These are phyloP conservation scores for Thelonectria blattea DNA, from an alignment of 2,329 filamentous ascomycete species.

Conservation along the genomic window DNA sequence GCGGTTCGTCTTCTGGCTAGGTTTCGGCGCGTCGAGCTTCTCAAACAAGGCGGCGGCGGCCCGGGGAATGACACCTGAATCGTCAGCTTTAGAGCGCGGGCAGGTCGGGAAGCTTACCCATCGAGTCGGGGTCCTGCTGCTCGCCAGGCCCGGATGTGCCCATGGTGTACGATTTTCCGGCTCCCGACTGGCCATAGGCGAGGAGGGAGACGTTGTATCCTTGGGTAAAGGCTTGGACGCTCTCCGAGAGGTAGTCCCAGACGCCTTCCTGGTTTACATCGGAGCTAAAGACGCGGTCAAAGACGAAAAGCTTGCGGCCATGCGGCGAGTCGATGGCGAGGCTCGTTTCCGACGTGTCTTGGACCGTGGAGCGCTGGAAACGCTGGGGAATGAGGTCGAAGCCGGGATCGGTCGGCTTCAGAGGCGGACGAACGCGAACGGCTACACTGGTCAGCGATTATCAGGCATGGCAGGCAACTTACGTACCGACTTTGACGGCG, in stretches of 20 bases:
- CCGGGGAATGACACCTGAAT: conserved; percentile 87
- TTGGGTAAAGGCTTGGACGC: conserved; percentile 86
- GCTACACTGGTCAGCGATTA: conserved; percentile 59
- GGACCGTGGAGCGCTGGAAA: conserved; percentile 91
- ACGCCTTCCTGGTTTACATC: conserved; percentile 85
- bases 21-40: conserved; percentile 69
- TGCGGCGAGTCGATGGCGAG: conserved; percentile 89
- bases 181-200: conserved; percentile 96
- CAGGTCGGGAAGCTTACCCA: conserved; percentile 67
- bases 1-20: conserved; percentile 57
- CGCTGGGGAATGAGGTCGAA: conserved; percentile 95
- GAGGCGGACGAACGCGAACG: conserved; percentile 88
- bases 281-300: conserved; percentile 90
- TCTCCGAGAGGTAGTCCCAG: conserved; percentile 93
- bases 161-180: conserved; percentile 99
- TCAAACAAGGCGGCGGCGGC: conserved; percentile 89
- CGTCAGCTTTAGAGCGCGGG: conserved; percentile 3
- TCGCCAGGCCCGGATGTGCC: conserved; percentile 88
- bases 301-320: conserved; percentile 93
- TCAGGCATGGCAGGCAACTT: conserved; percentile 7
- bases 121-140: conserved; percentile 70
- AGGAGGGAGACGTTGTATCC: conserved; percentile 98
- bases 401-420: conserved; percentile 84
- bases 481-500: conserved; percentile 95
- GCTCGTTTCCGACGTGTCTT: conserved; percentile 84